These are phyloP conservation scores for Hymenoscyphus occultus DNA, from an alignment of 2,329 filamentous ascomycete species.

Conservation along the genomic window DNA sequence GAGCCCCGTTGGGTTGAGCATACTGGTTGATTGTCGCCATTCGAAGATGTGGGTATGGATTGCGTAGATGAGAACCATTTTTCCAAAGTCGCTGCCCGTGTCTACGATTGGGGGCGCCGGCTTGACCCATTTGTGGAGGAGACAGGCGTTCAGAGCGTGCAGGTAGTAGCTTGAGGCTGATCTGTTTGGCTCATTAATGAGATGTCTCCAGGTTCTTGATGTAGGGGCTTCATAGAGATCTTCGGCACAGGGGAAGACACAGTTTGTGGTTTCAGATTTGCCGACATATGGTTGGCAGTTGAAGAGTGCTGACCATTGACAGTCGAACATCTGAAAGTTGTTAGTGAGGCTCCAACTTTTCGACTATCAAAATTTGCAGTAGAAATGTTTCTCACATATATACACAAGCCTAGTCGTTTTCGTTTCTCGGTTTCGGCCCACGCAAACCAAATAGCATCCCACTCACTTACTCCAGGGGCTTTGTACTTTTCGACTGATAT, in stretches of 20 bases:
- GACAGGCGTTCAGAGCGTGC: slow-evolving; percentile 31
- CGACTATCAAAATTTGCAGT: not conserved
- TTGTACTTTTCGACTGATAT: slow-evolving; percentile 22
- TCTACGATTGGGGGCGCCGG: slow-evolving; percentile 28
- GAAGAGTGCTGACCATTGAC: slow-evolving; percentile 32
- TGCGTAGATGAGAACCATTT: slow-evolving; percentile 32
- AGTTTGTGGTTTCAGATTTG: slow-evolving; percentile 35
- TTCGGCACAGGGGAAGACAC: slow-evolving; percentile 30
- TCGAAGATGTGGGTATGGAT: slow-evolving; percentile 34
- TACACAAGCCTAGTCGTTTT: slow-evolving; percentile 31
- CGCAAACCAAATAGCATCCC: slow-evolving; percentile 29
- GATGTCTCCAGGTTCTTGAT: slow-evolving; percentile 27
- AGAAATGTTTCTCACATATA: slow-evolving; percentile 27
- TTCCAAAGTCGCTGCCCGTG: slow-evolving; percentile 26
- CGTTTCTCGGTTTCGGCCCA: slow-evolving; percentile 35
- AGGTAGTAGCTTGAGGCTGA: slow-evolving; percentile 30
- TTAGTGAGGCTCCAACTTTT: not conserved
- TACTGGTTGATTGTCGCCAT: slow-evolving; percentile 31
- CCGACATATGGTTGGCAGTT: slow-evolving; percentile 33
- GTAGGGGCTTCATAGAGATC: slow-evolving; percentile 29
- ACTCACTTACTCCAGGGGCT: slow-evolving; percentile 18
- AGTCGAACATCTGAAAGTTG: slow-evolving; percentile 29
- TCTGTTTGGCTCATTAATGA: slow-evolving; percentile 24
- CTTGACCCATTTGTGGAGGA: slow-evolving; percentile 32
- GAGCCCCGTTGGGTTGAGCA: slow-evolving; percentile 33